A percentile compares a stretch with the other conserved stretches of the same genome.
Conservation (phyloP, 2,329 filamentous ascomycete species). For the Cercospora sesami region DNA sequence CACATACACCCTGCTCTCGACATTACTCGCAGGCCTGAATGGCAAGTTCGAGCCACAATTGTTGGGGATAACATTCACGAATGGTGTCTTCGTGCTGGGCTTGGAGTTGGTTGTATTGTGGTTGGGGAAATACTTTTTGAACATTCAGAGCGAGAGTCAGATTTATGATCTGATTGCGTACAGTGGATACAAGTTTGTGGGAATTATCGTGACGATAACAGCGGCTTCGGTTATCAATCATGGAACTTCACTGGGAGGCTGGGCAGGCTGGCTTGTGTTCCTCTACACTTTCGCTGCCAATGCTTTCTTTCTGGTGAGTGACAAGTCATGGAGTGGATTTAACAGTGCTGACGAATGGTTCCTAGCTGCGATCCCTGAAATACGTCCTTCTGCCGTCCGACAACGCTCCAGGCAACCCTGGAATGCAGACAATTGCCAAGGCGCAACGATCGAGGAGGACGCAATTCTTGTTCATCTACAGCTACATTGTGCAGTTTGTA, state of each 20-base stretch:
- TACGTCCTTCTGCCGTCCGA: slow-evolving; percentile 92
- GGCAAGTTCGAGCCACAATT: slow-evolving; percentile 94
- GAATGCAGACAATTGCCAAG: slow-evolving; percentile 72
- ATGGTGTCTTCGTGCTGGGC: slow-evolving; percentile 77
- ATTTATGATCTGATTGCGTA: slow-evolving; percentile 93
- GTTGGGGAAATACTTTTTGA: slow-evolving; percentile 87
- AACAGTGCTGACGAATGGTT: slow-evolving; percentile 15
- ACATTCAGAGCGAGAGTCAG: slow-evolving; percentile 91
- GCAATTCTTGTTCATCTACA: slow-evolving; percentile 91
- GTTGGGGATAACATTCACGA: slow-evolving; percentile 82
- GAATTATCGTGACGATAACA: slow-evolving; percentile 85
- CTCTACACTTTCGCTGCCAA: slow-evolving; percentile 91
- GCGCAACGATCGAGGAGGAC: slow-evolving; percentile 84
- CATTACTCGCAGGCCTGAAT: slow-evolving; percentile 81
- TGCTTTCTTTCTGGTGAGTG: slow-evolving; percentile 84
- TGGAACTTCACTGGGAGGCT: slow-evolving; percentile 79
- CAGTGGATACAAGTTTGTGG: slow-evolving; percentile 97
- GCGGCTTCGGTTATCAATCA: slow-evolving; percentile 75
- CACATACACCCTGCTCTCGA: slow-evolving; percentile 93
- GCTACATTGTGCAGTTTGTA: slow-evolving; percentile 86
- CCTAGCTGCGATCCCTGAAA: slow-evolving; percentile 84
- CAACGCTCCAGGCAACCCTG: slow-evolving; percentile 62
- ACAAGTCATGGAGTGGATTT: background rate
- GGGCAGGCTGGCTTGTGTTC: slow-evolving; percentile 86
- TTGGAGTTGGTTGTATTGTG: slow-evolving; percentile 90